Percentiles rank a stretch among this genome's conserved stretches.
Conservation (phyloP, 148 eudicot species). For the Rhododendron henanense region DNA sequence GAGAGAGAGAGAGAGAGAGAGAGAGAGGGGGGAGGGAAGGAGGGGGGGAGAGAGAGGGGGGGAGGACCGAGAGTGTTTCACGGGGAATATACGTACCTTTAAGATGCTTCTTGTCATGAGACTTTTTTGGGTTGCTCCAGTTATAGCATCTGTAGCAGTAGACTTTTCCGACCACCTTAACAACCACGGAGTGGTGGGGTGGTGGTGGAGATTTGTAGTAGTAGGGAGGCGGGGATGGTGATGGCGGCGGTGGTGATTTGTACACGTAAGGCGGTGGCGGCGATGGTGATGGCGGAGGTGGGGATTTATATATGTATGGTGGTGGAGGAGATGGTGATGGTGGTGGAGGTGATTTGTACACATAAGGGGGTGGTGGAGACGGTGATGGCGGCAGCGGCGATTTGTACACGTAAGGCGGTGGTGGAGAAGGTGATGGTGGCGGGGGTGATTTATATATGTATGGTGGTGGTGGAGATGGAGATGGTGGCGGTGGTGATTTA, state of each 20-base stretch:
- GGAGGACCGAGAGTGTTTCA: background rate
- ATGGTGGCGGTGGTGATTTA: background rate
- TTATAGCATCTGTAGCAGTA: conserved; percentile 51
- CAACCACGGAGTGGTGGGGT: conserved; percentile 20
- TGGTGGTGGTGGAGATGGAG: background rate
- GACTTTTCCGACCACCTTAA: conserved; percentile 52
- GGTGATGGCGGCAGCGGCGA: conserved; percentile 31
- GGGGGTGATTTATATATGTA: background rate
- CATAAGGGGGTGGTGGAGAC: background rate
- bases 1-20: fast-evolving
- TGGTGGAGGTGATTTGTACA: background rate
- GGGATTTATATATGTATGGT: background rate
- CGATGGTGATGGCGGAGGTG: conserved; percentile 22
- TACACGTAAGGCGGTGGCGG: conserved; percentile 20
- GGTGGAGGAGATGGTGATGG: background rate
- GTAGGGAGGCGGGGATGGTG: conserved; percentile 15
- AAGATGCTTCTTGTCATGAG: conserved; percentile 50
- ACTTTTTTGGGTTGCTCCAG: conserved; percentile 36
- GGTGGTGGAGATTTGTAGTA: conserved; percentile 33
- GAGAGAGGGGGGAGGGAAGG: no score
- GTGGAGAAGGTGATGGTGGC: background rate
- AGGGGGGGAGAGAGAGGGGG: no score
- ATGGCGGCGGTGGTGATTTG: conserved; percentile 34
- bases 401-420: background rate
- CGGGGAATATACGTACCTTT: conserved; percentile 23